These are phyloP conservation scores for Aspergillus sojae DNA, from an alignment of 2,329 filamentous ascomycete species.

Conservation along the genomic window DNA sequence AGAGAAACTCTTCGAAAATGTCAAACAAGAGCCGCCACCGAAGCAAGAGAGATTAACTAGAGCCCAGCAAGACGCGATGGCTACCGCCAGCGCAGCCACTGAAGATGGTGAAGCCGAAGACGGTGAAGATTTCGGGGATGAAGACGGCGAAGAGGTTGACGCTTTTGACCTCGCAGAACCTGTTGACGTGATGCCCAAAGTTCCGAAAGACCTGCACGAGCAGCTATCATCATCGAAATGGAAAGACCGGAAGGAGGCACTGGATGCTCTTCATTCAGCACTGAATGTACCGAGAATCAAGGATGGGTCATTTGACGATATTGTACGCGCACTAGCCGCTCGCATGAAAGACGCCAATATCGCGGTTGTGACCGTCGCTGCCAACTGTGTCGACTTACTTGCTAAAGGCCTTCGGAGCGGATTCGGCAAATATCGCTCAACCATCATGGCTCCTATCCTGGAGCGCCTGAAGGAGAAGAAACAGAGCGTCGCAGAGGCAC, in stretches of 20 bases:
- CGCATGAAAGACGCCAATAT: conserved; percentile 99
- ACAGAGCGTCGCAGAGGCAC: conserved; percentile 79
- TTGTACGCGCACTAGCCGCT: conserved; percentile 83
- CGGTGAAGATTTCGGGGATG: conserved; percentile 61
- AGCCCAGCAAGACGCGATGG: conserved; percentile 83
- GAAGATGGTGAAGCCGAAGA: conserved; percentile 61
- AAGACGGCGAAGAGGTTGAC: conserved; percentile 70
- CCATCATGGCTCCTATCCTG: conserved; percentile 85
- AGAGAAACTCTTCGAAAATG: conserved; percentile 89
- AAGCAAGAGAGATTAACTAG: conserved; percentile 89
- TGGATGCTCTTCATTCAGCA: conserved; percentile 76
- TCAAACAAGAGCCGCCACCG: conserved; percentile 82
- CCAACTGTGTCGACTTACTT: conserved; percentile 86
- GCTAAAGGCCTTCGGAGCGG: conserved; percentile 79
- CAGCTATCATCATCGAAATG: conserved; percentile 88
- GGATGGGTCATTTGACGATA: conserved; percentile 83
- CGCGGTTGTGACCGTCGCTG: conserved; percentile 87
- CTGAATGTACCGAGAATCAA: conserved; percentile 89
- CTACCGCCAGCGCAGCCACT: conserved; percentile 64
- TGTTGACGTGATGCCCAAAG: conserved; percentile 79
- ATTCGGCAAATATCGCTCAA: conserved; percentile 78
- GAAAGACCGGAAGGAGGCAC: conserved; percentile 95
- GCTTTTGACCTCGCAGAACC: conserved; percentile 81
- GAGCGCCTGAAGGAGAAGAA: conserved; percentile 99
- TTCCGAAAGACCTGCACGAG: conserved; percentile 81